Evolutionary conservation across 371 early-diverging fungal genomes (phyloP).

Genomic region (Lichtheimia ornata): DNA sequence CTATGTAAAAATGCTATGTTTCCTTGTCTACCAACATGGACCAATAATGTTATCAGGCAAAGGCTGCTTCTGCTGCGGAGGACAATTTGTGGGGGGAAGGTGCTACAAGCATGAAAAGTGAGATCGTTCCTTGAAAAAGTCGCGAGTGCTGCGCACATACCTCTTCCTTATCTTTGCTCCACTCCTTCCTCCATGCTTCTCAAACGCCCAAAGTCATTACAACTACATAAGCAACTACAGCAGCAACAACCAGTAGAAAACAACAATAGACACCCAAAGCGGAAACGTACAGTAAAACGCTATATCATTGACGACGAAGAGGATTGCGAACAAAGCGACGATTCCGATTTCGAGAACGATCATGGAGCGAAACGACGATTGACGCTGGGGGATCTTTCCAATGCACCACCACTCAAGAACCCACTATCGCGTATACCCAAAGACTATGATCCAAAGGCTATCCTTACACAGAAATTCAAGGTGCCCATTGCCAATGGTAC

Average conservation of each 20-base stretch:
- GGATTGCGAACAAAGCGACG: constrained; percentile 19
- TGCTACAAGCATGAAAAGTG: too few relatives aligned
- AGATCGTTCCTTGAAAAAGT: too few relatives aligned
- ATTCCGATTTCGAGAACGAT: constrained; percentile 29
- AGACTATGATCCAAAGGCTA: constrained; percentile 31
- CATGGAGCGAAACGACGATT: constrained; percentile 15
- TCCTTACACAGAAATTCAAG: constrained; percentile 38
- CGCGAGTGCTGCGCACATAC: too few relatives aligned
- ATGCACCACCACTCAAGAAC: constrained; percentile 16
- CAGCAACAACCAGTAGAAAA: constrained; percentile 4
- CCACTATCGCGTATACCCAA: constrained; percentile 27
- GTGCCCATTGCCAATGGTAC: constrained; percentile 25
- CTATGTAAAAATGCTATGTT: too few relatives aligned
- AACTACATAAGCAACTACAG: constrained; percentile 3
- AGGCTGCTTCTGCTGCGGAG: too few relatives aligned
- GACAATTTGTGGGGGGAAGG: too few relatives aligned
- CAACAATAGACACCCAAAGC: constrained; percentile 8
- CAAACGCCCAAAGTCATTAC: constrained; percentile 22
- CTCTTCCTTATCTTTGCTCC: background rate
- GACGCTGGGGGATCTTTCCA: constrained; percentile 16
- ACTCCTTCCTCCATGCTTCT: constrained; percentile 19
- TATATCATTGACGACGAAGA: constrained; percentile 16
- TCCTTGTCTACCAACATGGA: too few relatives aligned
- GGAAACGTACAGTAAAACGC: constrained; percentile 16
- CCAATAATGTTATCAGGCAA: too few relatives aligned